Conservation (phyloP, 345 rosid genomes). For the Ceriops decandra region DNA sequence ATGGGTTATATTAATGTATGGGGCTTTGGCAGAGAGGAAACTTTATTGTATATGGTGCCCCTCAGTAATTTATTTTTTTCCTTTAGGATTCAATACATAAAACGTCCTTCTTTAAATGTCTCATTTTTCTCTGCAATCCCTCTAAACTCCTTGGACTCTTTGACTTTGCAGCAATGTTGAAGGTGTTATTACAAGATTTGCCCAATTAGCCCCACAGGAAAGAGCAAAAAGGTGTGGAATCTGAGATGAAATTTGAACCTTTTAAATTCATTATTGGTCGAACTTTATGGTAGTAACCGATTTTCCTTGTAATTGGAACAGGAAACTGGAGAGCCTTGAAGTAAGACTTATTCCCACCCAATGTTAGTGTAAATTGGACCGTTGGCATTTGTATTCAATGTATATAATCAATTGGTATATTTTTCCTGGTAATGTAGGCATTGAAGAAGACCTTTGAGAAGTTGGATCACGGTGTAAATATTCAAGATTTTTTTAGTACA, state of each 20-base stretch:
- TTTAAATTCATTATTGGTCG: constrained; percentile 18
- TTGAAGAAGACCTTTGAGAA: constrained; percentile 89
- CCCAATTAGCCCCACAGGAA: constrained; percentile 80
- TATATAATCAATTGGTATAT: constrained; percentile 18
- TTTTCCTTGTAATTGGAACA: constrained; percentile 36
- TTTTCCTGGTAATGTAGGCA: constrained; percentile 46
- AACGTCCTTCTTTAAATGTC: neutral
- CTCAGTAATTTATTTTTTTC: too few species aligned
- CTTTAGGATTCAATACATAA: too few species aligned
- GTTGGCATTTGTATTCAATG: constrained; percentile 1
- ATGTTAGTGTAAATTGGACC: neutral
- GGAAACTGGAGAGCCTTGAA: constrained; percentile 93
- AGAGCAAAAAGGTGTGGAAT: constrained; percentile 66
- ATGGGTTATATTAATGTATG: too few species aligned
- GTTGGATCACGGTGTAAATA: constrained; percentile 85
- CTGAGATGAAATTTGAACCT: neutral
- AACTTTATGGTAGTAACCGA: constrained; percentile 8
- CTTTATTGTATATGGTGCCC: too few species aligned
- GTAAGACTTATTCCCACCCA: constrained; percentile 42
- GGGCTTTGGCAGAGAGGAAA: too few species aligned
- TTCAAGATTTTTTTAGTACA: constrained; percentile 72
- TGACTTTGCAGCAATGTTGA: constrained; percentile 50
- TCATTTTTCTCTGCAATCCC: neutral
- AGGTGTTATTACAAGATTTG: constrained; percentile 70
- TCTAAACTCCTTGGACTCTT: constrained; percentile 7